Conservation (phyloP, 345 rosid species). For the Camelina hispida region DNA sequence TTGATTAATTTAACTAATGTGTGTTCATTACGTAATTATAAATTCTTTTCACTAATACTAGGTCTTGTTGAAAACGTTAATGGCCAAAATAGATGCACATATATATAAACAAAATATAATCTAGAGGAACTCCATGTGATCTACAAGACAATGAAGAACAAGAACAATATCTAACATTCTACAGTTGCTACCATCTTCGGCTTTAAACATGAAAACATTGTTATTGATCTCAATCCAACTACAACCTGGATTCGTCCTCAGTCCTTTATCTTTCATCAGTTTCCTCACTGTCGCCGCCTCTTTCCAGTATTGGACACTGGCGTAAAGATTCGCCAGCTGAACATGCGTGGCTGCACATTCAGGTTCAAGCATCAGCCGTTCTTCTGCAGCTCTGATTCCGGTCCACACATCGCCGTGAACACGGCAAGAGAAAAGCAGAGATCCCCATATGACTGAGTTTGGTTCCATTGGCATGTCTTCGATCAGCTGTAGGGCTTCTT, state of each 20-base stretch:
- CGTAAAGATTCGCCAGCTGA: constrained; percentile 78
- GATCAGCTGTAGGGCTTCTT: constrained; percentile 70
- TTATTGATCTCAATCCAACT: constrained; percentile 91
- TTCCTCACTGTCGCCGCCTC: constrained; percentile 76
- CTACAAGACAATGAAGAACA: constrained; percentile 55
- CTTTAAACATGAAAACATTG: constrained; percentile 64
- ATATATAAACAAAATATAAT: not conserved
- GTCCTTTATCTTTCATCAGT: constrained; percentile 76
- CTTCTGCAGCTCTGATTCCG: constrained; percentile 87
- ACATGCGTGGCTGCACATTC: constrained; percentile 79
- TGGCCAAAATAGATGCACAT: not conserved
- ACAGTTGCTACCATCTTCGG: constrained; percentile 62
- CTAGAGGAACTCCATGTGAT: constrained; percentile 47
- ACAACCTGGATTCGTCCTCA: constrained; percentile 70
- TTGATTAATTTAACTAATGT: not conserved
- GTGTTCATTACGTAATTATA: not conserved
- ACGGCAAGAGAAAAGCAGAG: constrained; percentile 82
- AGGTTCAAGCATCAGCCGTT: constrained; percentile 71
- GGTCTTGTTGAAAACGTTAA: not conserved
- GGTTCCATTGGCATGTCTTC: constrained; percentile 69
- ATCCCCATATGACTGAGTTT: constrained; percentile 86
- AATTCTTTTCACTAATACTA: not conserved
- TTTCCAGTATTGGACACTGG: constrained; percentile 69
- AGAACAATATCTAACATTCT: constrained; percentile 49
- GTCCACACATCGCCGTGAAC: constrained; percentile 69